Base-by-base conservation (phyloP, 768 basidiomycete genomes). In the Candolleomyces eurysporus region DNA sequence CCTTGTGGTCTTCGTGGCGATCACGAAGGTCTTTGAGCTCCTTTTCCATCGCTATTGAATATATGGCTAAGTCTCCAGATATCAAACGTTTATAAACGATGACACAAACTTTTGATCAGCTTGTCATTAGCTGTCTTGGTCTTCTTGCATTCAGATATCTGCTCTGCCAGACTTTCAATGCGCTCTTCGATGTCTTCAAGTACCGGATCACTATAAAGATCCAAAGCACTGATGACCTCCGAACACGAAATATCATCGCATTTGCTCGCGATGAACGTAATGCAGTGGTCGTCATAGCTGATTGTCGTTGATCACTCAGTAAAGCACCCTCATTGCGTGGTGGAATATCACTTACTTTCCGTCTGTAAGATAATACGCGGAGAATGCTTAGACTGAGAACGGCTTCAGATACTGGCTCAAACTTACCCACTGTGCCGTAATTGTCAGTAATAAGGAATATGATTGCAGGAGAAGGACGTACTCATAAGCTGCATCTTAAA, bases 261-360 rank as follows among this genome's bases (percentile, higher is more conserved):
- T 69, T 88, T 87, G 64, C 81, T 84, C 7, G 85, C 85, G 53
- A 88, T 82, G 71, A 87, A 88, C 1, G 86, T 86, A 60, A 88
- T 85, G 13, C 83, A 75, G 61, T 81, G 76, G 19, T 78, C 80
- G 61, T 85, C 84, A 62, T 88, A 87, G 62, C 84, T 85, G 62
- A 16, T 45, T 32, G 48, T 13, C 63, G 52, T 57, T 58, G 21
- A 46, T 26, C 32, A 51, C 40, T 9, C 32, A 48, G 30, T 36
- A 9, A 36, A 13, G 9, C 22, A 21, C 5, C 10, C 49, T 19
- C 30, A 36, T 10, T 6, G 19, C 42, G 30, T 14, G 43, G 36
- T 26, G 26, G 26, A 26, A 26, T 39, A 30, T 8, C 26, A 75
- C 83, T 75, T 65, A 85, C 84, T 83, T 84, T 69, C 84, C 84